These are phyloP conservation scores for Dissophora globulifera DNA, from an alignment of 192 early-diverging fungal genomes.

Conservation along the genomic window DNA sequence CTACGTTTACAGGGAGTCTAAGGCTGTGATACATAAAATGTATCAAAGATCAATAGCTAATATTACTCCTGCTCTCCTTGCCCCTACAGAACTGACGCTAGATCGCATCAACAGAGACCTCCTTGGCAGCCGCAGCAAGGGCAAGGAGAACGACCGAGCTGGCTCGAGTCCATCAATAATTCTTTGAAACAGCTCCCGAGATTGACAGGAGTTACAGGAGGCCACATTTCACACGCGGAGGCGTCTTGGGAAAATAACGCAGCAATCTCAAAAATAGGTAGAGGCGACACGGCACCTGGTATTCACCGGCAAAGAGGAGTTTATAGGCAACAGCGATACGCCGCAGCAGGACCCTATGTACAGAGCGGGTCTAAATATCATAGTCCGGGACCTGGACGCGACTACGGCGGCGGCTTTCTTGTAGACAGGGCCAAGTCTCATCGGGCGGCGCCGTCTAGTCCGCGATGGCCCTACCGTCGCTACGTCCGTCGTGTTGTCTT, in stretches of 20 bases:
- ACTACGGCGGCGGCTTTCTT: not conserved
- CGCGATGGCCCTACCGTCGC: conserved; percentile 34
- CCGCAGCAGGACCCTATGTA: too few relatives aligned
- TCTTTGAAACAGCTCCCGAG: conserved; percentile 22
- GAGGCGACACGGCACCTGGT: not conserved
- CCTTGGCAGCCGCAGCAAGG: not conserved
- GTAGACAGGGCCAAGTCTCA: not conserved
- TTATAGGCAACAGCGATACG: too few relatives aligned
- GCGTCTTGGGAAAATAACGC: not conserved
- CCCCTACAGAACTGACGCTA: too few relatives aligned
- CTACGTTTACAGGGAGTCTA: conserved; percentile 2
- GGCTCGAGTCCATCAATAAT: conserved; percentile 21
- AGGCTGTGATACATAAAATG: too few relatives aligned
- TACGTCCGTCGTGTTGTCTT: conserved; percentile 25
- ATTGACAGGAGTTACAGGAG: conserved; percentile 12
- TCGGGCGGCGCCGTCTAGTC: not conserved
- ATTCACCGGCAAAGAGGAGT: too few relatives aligned
- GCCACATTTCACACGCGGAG: conserved; percentile 8
- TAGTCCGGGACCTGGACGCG: too few relatives aligned
- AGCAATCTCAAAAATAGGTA: not conserved
- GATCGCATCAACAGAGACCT: not conserved
- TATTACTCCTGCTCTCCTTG: too few relatives aligned
- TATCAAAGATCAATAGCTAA: too few relatives aligned
- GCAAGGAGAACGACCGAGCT: not conserved
- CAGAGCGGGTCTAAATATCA: too few relatives aligned